Base-by-base conservation (phyloP, 768 basidiomycete species). In the Russula abietina region DNA sequence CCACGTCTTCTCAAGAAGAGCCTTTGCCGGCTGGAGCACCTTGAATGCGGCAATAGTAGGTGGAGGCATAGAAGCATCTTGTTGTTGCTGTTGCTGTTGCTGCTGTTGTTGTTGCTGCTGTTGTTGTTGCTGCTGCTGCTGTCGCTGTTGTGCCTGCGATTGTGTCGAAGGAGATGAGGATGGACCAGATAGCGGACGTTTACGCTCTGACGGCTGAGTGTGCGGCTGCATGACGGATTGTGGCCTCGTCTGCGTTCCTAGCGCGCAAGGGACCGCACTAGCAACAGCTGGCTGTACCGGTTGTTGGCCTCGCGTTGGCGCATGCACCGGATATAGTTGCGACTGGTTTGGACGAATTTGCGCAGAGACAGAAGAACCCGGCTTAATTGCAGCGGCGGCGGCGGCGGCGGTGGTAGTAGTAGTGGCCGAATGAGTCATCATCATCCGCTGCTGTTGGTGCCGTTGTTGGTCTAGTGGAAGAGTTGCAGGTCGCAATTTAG, bases 1-100 rank as follows among this genome's bases (percentile, higher is more conserved):
- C 65, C 65, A 66, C 14, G 65, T 55, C 62, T 66, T 41, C 43
- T 66, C 65, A 41, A 66, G 57, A 24, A 66, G 61, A 2, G 22
- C 39, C 33, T 66, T 66, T 19, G 54, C 57, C 2, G 65, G 65
- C 41, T 66, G 65, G 24, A 66, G 65, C 7, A 64, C 57, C 39
- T 24, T 59, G 36, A 59, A 66, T 8, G 65, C 61, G 24, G 65
- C 49, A n/a, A 50, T 11, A 1, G 33, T 39, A 19, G 65, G 50
- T 1, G 58, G 19, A 1, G 48, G 8, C 1, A 30, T 19, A n/a
- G n/a, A 7, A 17, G 28, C 33, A 0, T 54, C 39, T 3, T 61
- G 41, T 2, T 39, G 52, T 17, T 53, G 59, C 10, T 52, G 50
- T 8, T 59, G 58, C 24, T 17, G 39, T 0, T 39, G 52, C 2